phyloP scores from a whole-genome alignment of 306 rosid genomes.

The Parietaria judaica region DNA sequence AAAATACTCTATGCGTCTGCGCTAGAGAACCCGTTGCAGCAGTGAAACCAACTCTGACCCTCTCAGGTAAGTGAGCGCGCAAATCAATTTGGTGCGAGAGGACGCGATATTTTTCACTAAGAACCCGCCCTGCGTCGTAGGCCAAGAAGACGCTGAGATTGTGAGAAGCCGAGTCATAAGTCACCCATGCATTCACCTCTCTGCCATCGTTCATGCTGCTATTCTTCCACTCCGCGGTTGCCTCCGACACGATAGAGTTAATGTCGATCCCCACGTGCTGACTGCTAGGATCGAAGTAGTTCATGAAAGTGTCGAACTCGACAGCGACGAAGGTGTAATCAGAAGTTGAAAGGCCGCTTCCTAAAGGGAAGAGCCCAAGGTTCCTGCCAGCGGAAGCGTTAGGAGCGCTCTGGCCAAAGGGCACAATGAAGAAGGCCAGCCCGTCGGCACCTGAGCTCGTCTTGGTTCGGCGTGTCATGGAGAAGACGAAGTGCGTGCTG shows the following conservation, averaged over 20 bases:
- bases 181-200: neutral
- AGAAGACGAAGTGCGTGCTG: conserved; percentile 65
- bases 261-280: conserved; percentile 19
- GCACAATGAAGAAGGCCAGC: neutral
- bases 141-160: neutral
- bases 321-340: conserved; percentile 15
- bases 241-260: neutral
- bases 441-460: neutral
- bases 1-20: conserved; percentile 1
- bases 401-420: neutral
- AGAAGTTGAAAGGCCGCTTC: neutral
- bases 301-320: conserved; percentile 20
- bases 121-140: neutral
- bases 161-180: conserved; percentile 4
- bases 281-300: conserved; percentile 3
- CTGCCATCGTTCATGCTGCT: conserved; percentile 1
- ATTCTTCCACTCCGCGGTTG: neutral
- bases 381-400: neutral
- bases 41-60: conserved; percentile 12
- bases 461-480: conserved; percentile 28
- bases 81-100: conserved; percentile 3
- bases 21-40: neutral
- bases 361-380: neutral
- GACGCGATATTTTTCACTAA: neutral
- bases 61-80: conserved; percentile 3